A percentile compares a stretch with the other conserved stretches of the same genome.
Conservation (phyloP, 2,329 filamentous ascomycete species). For the Pseudogymnoascus sp. region DNA sequence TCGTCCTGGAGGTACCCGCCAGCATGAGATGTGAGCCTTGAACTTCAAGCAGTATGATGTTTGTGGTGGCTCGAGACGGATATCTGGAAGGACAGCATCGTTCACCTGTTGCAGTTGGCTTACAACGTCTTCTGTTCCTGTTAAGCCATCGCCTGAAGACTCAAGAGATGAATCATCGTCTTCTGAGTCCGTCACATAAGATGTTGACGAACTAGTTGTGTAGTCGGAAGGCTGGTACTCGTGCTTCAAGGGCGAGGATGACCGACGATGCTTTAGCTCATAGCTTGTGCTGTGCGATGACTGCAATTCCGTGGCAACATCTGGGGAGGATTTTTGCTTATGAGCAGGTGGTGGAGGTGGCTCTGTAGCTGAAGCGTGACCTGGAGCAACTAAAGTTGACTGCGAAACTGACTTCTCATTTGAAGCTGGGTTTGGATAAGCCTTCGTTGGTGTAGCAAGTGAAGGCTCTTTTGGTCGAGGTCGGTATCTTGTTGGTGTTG, state of each 20-base stretch:
- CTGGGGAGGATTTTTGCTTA: neutral
- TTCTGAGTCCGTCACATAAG: slow-evolving; percentile 49
- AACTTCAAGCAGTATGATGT: slow-evolving; percentile 31
- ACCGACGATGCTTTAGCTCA: slow-evolving; percentile 52
- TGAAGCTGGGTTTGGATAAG: neutral
- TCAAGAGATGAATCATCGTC: slow-evolving; percentile 43
- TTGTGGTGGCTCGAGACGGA: neutral
- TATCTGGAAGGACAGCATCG: slow-evolving; percentile 19
- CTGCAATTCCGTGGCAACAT: neutral
- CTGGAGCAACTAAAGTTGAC: neutral
- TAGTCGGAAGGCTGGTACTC: slow-evolving; percentile 84
- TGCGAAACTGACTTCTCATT: neutral
- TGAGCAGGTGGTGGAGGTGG: neutral
- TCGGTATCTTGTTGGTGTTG: slow-evolving; percentile 7
- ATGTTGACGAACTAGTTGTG: slow-evolving; percentile 55
- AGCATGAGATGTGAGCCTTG: slow-evolving; percentile 53
- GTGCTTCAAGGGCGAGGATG: slow-evolving; percentile 91
- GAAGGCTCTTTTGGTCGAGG: neutral
- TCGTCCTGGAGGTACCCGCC: slow-evolving; percentile 51
- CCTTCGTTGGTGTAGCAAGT: neutral
- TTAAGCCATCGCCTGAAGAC: slow-evolving; percentile 42
- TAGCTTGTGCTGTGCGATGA: neutral
- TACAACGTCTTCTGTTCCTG: slow-evolving; percentile 49
- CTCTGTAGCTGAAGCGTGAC: neutral
- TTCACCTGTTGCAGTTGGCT: slow-evolving; percentile 35